Conservation (phyloP, 805 yeast species). For the Barnettozyma sucrosica region DNA sequence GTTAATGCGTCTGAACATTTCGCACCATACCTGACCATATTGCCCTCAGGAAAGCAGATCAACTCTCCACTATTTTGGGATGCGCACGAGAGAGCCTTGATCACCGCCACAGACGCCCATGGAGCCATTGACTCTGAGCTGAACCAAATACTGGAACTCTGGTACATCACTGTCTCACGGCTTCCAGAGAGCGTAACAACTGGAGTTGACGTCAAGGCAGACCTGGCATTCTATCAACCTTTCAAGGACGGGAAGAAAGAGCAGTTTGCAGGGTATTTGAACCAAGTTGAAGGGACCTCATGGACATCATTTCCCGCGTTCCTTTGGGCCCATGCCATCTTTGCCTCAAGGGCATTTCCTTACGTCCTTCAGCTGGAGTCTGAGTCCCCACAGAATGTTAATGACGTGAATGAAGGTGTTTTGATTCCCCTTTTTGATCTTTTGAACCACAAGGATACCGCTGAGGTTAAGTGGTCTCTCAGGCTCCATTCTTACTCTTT, state of each 20-base stretch:
- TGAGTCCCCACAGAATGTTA: constrained; percentile 17
- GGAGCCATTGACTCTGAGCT: constrained; percentile 45
- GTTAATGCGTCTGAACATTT: constrained; percentile 22
- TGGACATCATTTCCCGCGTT: constrained; percentile 68
- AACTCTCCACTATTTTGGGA: constrained; percentile 69
- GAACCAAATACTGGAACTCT: constrained; percentile 48
- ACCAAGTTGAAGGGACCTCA: constrained; percentile 23
- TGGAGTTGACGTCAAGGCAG: constrained; percentile 16
- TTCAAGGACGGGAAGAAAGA: constrained; percentile 20
- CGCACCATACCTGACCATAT: constrained; percentile 40
- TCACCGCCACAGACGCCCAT: constrained; percentile 70
- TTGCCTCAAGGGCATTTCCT: constrained; percentile 80
- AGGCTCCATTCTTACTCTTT: constrained; percentile 34
- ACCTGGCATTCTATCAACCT: constrained; percentile 26
- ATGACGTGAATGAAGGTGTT: constrained; percentile 53
- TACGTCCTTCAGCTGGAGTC: constrained; percentile 39
- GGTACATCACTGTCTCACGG: constrained; percentile 35
- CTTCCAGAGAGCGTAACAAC: constrained; percentile 17
- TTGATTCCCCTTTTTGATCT: constrained; percentile 74
- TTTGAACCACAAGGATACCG: constrained; percentile 61
- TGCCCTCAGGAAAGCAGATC: constrained; percentile 41
- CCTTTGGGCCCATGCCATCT: constrained; percentile 68
- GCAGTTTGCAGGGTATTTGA: constrained; percentile 23
- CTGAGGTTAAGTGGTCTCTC: constrained; percentile 59
- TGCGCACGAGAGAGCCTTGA: constrained; percentile 39